Evolutionary conservation across 306 rosid species (phyloP), one percentile per base, ranked within the genome.

Genomic region (Pyrus bretschneideri): DNA sequence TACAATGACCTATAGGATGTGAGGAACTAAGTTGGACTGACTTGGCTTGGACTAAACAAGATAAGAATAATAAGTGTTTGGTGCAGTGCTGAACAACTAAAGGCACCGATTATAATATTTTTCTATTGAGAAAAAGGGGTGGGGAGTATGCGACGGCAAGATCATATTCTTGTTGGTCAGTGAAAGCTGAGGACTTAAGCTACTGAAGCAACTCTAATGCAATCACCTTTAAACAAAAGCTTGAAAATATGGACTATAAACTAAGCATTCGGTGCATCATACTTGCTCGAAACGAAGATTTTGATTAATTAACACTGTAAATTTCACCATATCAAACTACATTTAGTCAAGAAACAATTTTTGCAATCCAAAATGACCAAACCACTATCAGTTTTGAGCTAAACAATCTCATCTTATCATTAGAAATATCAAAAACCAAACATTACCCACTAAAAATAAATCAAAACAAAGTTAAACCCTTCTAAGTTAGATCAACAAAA

Each of bases 271-370:
- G 52, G 19, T 59, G 33, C 17, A 60, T 0, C 30, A 23, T 60
- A 60, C 30, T 60, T 23, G 19, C 65, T 60, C 1, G 30, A 60
- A 60, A 25, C 14, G 9, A 60, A 33, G 6, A 60, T 18, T 23
- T 40, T 19, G 11, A 5, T 38, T 40, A 44, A 80, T 49, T 68
- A 7, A 1, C 51, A 44, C 11, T 13, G 2, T 18, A 25, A 73
- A 5, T 25, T 60, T n/a, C 69, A 74, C 60, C 44, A 70, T 84
- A 85, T 89, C 83, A 17, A 83, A 72, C 84, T 27, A 62, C 61
- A 63, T 10, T 67, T 4, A 51, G 42, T 1, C 72, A 59, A 46
- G 11, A 46, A 74, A 4, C 71, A 13, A 42, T 12, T 13, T 17
- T 7, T 42, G 38, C 7, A 54, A 31, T 55, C 76, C 67, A 72